These are phyloP conservation scores for Nicotiana paniculata DNA, from an alignment of 257 asterid genomes.

Conservation along the genomic window DNA sequence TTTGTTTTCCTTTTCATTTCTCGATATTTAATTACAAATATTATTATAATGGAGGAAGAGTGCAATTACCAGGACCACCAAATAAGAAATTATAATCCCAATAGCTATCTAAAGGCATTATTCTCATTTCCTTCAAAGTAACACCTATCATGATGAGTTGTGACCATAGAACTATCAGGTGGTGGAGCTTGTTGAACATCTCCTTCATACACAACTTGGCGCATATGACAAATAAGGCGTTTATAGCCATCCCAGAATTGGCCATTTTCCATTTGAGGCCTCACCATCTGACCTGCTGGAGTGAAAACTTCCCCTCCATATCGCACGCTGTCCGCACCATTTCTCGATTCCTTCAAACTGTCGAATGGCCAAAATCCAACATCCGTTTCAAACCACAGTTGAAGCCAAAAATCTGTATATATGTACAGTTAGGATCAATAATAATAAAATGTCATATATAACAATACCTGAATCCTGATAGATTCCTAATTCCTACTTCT, in stretches of 20 bases:
- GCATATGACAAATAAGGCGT: not conserved
- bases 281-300: not conserved
- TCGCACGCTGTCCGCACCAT: not conserved
- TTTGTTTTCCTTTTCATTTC: not conserved
- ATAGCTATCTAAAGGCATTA: not conserved
- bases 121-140: not conserved
- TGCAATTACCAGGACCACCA: not conserved
- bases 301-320: not conserved
- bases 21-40: not conserved
- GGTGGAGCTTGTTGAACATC: not conserved
- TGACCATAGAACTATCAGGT: not conserved
- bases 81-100: not conserved
- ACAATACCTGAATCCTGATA: not conserved
- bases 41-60: not conserved
- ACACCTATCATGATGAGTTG: not conserved
- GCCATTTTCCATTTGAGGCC: not conserved
- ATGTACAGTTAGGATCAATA: too few species aligned
- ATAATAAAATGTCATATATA: too few species aligned
- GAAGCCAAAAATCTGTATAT: not conserved
- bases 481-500: not conserved
- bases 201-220: not conserved
- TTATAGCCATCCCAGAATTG: not conserved
- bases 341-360: not conserved
- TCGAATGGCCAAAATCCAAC: not conserved
- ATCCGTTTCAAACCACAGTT: not conserved